These are phyloP conservation scores for Verticillium isaacii DNA, from an alignment of 2,329 filamentous ascomycete species.

Conservation along the genomic window DNA sequence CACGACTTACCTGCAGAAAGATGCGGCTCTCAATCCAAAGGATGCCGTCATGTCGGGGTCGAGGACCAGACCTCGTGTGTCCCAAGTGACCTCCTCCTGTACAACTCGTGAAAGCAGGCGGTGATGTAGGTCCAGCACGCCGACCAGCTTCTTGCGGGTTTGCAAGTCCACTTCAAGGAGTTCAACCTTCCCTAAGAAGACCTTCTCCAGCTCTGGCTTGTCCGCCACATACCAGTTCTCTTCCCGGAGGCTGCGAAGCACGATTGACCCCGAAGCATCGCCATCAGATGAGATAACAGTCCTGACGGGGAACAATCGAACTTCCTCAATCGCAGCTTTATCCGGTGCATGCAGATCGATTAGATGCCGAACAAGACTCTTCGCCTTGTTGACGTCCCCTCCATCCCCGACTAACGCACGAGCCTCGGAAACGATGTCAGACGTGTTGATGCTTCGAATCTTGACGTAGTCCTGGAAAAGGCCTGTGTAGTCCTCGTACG, in stretches of 20 bases:
- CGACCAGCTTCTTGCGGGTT: background rate
- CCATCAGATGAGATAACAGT: background rate
- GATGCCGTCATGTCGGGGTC: background rate
- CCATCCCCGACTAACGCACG: background rate
- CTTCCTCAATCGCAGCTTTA: background rate
- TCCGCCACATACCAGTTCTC: background rate
- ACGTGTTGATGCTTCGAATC: background rate
- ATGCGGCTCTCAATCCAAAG: background rate
- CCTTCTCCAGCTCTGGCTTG: background rate
- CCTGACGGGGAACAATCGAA: background rate
- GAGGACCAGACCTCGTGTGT: background rate
- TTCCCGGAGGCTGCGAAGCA: background rate
- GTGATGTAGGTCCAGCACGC: background rate
- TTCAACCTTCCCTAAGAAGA: background rate
- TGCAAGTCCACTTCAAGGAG: background rate
- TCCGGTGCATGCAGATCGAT: background rate
- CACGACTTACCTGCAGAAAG: background rate
- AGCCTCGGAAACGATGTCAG: background rate
- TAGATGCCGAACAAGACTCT: background rate
- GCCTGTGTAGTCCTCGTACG: background rate
- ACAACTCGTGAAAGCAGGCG: background rate
- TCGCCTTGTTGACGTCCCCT: background rate
- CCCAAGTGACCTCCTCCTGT: background rate
- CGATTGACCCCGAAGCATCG: background rate
- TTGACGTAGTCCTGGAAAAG: background rate